Conservation (phyloP, 225 moss, liverwort and hornwort genomes). For the Physcomitrium patens region DNA sequence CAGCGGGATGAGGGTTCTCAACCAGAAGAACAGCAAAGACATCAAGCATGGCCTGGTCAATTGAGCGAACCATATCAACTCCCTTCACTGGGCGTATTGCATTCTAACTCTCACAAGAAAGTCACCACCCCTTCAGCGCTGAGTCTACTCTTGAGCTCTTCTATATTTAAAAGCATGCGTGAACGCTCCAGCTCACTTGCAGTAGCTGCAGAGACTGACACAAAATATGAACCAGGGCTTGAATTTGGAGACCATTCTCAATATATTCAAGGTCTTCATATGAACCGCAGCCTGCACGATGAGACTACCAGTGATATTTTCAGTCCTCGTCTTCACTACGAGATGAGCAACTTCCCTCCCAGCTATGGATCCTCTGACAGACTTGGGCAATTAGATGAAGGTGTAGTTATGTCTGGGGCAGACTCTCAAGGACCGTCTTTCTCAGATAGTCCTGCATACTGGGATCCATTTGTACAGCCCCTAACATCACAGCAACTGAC, state of each 20-base stretch:
- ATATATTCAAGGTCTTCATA: slow-evolving; percentile 22
- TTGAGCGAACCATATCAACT: slow-evolving; percentile 77
- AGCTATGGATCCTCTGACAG: slow-evolving; percentile 43
- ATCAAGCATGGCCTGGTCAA: slow-evolving; percentile 65
- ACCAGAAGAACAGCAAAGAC: slow-evolving; percentile 41
- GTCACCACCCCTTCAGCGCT: slow-evolving; percentile 62
- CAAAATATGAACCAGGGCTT: slow-evolving; percentile 29
- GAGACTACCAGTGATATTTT: slow-evolving; percentile 46
- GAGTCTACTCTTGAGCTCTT: slow-evolving; percentile 74
- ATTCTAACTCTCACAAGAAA: slow-evolving; percentile 43
- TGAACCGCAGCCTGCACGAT: slow-evolving; percentile 27
- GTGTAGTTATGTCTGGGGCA: slow-evolving; percentile 5
- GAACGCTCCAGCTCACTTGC: slow-evolving; percentile 53
- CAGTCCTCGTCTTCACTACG: slow-evolving; percentile 39
- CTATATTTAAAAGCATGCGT: slow-evolving; percentile 86
- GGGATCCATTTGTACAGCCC: slow-evolving; percentile 50
- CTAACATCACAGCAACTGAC: slow-evolving; percentile 48
- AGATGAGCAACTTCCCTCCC: slow-evolving; percentile 34
- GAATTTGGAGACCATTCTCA: slow-evolving; percentile 23
- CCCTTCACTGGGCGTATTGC: slow-evolving; percentile 51
- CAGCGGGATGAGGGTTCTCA: slow-evolving; percentile 49
- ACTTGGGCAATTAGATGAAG: slow-evolving; percentile 30
- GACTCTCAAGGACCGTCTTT: slow-evolving; percentile 43
- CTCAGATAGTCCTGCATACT: slow-evolving; percentile 43
- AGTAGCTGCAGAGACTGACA: slow-evolving; percentile 22